A percentile compares a stretch with the other conserved stretches of the same genome.
These are phyloP conservation scores for Fomitopsis palustris DNA, from an alignment of 1,284 basidiomycete genomes.

Conservation along the genomic window DNA sequence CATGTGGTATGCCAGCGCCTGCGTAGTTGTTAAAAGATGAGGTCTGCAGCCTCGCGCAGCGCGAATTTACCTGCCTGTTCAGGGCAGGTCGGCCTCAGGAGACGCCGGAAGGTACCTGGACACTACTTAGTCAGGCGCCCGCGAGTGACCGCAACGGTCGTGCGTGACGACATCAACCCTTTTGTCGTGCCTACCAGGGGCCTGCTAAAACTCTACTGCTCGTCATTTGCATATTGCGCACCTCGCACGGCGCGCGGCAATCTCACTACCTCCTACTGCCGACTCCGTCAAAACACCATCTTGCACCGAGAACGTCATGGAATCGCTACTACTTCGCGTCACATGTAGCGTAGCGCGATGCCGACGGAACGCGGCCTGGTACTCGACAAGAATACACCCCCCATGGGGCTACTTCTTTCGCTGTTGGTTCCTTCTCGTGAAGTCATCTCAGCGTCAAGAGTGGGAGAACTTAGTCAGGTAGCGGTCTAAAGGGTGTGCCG, in stretches of 20 bases:
- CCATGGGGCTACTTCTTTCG: background rate
- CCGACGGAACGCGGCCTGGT: background rate
- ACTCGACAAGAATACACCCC: background rate
- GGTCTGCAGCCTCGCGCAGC: background rate
- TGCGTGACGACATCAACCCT: too few relatives aligned
- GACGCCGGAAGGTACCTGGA: too few relatives aligned
- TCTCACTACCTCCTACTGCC: background rate
- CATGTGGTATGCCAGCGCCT: constrained; percentile 56
- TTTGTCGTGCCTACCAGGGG: too few relatives aligned
- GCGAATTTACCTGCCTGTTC: constrained; percentile 26
- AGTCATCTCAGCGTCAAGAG: background rate
- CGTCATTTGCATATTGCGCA: too few relatives aligned
- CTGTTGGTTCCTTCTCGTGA: background rate
- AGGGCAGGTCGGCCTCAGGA: constrained; percentile 36
- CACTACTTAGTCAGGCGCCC: too few relatives aligned
- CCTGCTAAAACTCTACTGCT: too few relatives aligned
- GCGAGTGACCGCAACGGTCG: too few relatives aligned
- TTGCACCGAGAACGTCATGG: background rate
- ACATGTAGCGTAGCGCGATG: background rate
- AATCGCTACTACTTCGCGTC: background rate
- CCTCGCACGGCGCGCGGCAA: too few relatives aligned
- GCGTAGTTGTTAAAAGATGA: constrained; percentile 66
- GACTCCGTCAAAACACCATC: background rate
- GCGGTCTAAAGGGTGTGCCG: background rate
- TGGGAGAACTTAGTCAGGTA: constrained; percentile 4